Conservation (phyloP, 1,284 basidiomycete species). For the Ganoderma resinaceum region DNA sequence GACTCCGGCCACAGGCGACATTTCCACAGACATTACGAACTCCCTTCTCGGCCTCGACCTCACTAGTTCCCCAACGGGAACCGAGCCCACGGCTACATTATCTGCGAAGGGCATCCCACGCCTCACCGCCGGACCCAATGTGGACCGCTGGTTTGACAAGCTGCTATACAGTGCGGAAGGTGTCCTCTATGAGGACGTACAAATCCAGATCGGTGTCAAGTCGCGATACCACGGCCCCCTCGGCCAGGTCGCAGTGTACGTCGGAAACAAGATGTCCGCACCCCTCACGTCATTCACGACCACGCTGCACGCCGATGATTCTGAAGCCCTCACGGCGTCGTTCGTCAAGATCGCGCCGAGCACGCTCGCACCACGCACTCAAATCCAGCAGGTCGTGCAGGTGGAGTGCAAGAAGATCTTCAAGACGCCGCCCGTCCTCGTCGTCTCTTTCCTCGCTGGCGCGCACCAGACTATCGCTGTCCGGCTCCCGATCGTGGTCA, state of each 20-base stretch:
- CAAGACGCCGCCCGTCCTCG: constrained; percentile 79
- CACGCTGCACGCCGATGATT: constrained; percentile 76
- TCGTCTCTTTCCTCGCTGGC: constrained; percentile 92
- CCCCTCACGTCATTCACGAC: constrained; percentile 92
- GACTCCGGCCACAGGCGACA: constrained; percentile 39
- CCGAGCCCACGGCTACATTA: constrained; percentile 33
- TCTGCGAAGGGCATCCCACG: constrained; percentile 46
- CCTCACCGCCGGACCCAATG: constrained; percentile 70
- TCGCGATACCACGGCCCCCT: constrained; percentile 93
- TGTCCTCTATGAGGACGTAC: constrained; percentile 94
- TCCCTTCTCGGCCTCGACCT: constrained; percentile 88
- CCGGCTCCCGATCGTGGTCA: constrained; percentile 86
- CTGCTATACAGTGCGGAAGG: constrained; percentile 86
- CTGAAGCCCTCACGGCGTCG: constrained; percentile 78
- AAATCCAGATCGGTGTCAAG: constrained; percentile 96
- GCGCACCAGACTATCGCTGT: constrained; percentile 88
- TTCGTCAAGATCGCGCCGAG: constrained; percentile 91
- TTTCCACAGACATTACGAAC: constrained; percentile 66
- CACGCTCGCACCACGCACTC: constrained; percentile 82
- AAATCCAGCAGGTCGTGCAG: constrained; percentile 92
- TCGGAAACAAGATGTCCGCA: constrained; percentile 94
- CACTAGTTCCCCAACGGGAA: constrained; percentile 48
- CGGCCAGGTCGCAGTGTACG: constrained; percentile 92
- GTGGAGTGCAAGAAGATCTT: constrained; percentile 95
- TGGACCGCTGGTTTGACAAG: constrained; percentile 92